Percentiles rank a stretch among this genome's conserved stretches.
Conservation (phyloP, 768 basidiomycete species). For the Dioszegia aurantiaca region DNA sequence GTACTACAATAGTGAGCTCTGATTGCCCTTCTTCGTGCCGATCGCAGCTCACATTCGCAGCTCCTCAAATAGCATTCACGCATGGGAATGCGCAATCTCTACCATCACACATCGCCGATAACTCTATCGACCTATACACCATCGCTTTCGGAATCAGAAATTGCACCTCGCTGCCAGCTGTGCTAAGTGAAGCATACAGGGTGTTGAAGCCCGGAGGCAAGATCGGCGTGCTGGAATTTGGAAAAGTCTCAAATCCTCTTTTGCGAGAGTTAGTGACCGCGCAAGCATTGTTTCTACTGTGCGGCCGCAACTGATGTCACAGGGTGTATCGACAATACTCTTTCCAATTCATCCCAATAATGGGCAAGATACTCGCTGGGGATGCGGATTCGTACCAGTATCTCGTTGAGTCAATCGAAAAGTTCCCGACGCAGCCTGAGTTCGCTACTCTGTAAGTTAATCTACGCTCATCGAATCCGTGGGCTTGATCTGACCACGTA, state of each 20-base stretch:
- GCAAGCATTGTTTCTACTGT: not conserved
- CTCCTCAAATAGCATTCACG: slow-evolving; percentile 86
- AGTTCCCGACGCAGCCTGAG: slow-evolving; percentile 80
- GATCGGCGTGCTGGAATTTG: slow-evolving; percentile 95
- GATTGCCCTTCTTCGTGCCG: not conserved
- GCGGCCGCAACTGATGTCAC: not conserved
- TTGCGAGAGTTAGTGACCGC: slow-evolving; percentile 69
- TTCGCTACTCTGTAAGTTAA: slow-evolving; percentile 71
- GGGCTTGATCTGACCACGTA: slow-evolving; percentile 19
- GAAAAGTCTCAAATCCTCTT: slow-evolving; percentile 82
- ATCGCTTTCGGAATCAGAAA: slow-evolving; percentile 98
- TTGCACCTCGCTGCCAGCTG: slow-evolving; percentile 86
- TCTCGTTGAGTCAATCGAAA: slow-evolving; percentile 92
- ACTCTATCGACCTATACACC: slow-evolving; percentile 92
- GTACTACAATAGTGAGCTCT: slow-evolving; percentile 83
- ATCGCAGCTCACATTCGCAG: slow-evolving; percentile 53
- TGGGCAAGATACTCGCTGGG: slow-evolving; percentile 94
- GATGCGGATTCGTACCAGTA: slow-evolving; percentile 96
- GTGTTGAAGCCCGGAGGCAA: slow-evolving; percentile 94
- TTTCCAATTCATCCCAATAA: slow-evolving; percentile 86
- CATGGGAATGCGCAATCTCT: slow-evolving; percentile 89
- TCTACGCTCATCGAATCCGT: not conserved
- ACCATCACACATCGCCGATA: slow-evolving; percentile 66
- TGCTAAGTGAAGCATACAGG: slow-evolving; percentile 81
- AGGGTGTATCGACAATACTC: slow-evolving; percentile 94